Evolutionary conservation across 2,329 filamentous ascomycete species (phyloP).

Genomic region (Ilyonectria mors-panacis): DNA sequence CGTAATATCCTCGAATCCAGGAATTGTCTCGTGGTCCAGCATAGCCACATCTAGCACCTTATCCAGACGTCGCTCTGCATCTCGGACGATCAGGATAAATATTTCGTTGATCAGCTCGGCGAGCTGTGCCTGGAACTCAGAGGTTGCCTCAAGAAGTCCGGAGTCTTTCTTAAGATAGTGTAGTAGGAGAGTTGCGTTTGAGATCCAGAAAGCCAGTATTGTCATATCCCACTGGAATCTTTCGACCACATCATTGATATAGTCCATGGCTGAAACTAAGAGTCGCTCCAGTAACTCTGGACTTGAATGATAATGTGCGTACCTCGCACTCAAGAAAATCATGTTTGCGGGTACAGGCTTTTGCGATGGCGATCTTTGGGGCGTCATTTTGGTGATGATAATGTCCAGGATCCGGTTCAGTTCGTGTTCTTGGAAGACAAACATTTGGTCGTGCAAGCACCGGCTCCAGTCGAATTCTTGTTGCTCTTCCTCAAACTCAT

Average conservation of each 20-base stretch:
- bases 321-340: slow-evolving; percentile 93
- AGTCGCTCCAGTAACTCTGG: slow-evolving; percentile 86
- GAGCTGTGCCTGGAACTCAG: slow-evolving; percentile 92
- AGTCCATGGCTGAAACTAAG: slow-evolving; percentile 89
- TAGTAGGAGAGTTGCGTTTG: slow-evolving; percentile 93
- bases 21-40: slow-evolving; percentile 98
- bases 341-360: slow-evolving; percentile 98
- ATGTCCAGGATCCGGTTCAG: slow-evolving; percentile 93
- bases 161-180: slow-evolving; percentile 97
- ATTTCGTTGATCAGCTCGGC: slow-evolving; percentile 98
- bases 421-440: slow-evolving; percentile 97
- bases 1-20: slow-evolving; percentile 94
- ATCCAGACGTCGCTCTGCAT: slow-evolving; percentile 95
- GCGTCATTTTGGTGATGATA: slow-evolving; percentile 98
- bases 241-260: slow-evolving; percentile 98
- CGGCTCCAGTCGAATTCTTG: slow-evolving; percentile 97
- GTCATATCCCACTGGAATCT: slow-evolving; percentile 99
- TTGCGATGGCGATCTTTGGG: slow-evolving; percentile 94
- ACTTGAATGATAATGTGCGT: slow-evolving; percentile 96
- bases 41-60: slow-evolving; percentile 94
- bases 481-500: slow-evolving; percentile 88
- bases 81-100: slow-evolving; percentile 96
- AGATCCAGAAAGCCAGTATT: slow-evolving; percentile 98
- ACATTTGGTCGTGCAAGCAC: slow-evolving; percentile 98
- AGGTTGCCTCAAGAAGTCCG: slow-evolving; percentile 84